Base-by-base conservation (phyloP, 129 eudicot genomes). In the Lonicera japonica region DNA sequence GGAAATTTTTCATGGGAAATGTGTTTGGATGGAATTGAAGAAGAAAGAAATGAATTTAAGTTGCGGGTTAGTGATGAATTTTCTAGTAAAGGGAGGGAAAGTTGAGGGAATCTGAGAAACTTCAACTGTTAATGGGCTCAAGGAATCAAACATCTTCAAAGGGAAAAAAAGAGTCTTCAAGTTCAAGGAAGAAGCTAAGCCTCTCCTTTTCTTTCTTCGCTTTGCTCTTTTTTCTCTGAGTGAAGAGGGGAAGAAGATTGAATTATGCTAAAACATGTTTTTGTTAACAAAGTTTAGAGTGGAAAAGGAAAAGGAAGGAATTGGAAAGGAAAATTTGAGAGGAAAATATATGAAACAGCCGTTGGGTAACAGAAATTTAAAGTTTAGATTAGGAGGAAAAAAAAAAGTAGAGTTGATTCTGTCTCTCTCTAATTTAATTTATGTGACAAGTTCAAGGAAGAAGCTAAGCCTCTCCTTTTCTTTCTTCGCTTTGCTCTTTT, bases 361-460 rank as follows among this genome's bases (percentile, higher is more conserved):
- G 81, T 85, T 89, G 81, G 79, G 61, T 80, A 77, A 70, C 77
- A 79, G 82, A 78, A 80, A 83, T 85, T 68, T 89, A 79, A 83
- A 79, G 82, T 68, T 75, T 46, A 70, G 77, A 77, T 57, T 25
- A 70, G 64, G 74, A 54, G 79, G 67, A 79, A 83, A 80, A n/a
- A n/a, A n/a, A n/a, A 29, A 29, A 74, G 66, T 58, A 78, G 82
- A 80, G 78, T 59, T 77, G 86, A 82, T 82, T 41, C 80, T 68
- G 36, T 54, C 63, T 18, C 45, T 47, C 48, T 63, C 3, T 51
- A 25, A 63, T 54, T 78, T 68, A 68, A 70, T 73, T 78, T 66
- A 64, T 72, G 79, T 80, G 83, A 77, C 97, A 74, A 80, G 69
- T 72, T 83, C 85, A 90, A 90, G 90, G 82, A 65, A 86, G 84